Percentiles rank a stretch among this genome's conserved stretches.
These are phyloP conservation scores for Hypoxylon intermedium DNA, from an alignment of 495 filamentous ascomycete species.

Conservation along the genomic window DNA sequence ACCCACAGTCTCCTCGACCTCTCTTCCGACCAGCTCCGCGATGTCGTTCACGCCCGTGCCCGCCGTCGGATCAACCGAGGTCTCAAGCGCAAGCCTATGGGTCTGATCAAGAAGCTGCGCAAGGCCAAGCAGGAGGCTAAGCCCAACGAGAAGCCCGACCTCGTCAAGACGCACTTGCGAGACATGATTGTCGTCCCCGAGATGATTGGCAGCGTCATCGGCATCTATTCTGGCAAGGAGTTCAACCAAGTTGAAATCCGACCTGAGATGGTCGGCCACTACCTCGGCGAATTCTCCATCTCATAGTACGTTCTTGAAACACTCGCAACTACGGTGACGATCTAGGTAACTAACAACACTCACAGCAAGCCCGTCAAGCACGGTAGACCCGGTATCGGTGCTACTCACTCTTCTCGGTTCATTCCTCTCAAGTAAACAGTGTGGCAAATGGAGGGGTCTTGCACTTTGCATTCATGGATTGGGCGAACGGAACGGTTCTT, in stretches of 20 bases:
- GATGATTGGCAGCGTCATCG: constrained; percentile 98
- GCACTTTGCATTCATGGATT: constrained; percentile 42
- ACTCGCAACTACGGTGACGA: too few relatives aligned
- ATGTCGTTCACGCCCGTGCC: constrained; percentile 98
- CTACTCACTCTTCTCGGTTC: constrained; percentile 94
- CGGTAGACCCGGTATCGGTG: constrained; percentile 99
- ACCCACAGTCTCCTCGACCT: constrained; percentile 84
- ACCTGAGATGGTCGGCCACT: constrained; percentile 99
- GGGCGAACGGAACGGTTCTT: constrained; percentile 42
- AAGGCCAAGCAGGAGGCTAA: constrained; percentile 99
- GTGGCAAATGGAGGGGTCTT: constrained; percentile 34
- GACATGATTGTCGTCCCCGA: constrained; percentile 99
- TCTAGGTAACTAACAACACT: constrained; percentile 54
- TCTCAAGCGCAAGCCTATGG: constrained; percentile 99
- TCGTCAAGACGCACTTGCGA: constrained; percentile 98
- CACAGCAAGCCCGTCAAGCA: constrained; percentile 99
- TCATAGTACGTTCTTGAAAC: constrained; percentile 85
- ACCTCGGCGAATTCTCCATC: constrained; percentile 98
- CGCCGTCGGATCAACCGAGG: constrained; percentile 99
- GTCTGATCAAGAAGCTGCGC: constrained; percentile 99
- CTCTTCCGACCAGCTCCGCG: constrained; percentile 96
- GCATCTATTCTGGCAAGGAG: constrained; percentile 99
- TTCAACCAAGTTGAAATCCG: constrained; percentile 99
- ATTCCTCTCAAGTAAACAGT: constrained; percentile 29
- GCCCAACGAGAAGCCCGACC: constrained; percentile 97